These are phyloP conservation scores for Picocystis salinarum DNA, from an alignment of 139 green algal species.

Conservation along the genomic window DNA sequence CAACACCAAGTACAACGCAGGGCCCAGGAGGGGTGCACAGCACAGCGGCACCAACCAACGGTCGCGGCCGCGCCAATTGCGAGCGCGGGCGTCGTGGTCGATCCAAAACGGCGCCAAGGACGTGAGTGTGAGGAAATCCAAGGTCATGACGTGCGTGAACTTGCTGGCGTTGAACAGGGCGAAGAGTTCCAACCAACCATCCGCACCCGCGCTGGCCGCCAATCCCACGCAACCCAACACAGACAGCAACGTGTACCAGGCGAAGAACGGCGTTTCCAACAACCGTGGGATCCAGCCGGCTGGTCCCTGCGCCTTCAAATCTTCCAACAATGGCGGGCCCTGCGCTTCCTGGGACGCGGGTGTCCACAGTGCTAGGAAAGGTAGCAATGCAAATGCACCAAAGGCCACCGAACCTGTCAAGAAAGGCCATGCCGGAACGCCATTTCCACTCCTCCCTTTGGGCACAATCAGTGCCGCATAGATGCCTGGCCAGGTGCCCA, in stretches of 20 bases:
- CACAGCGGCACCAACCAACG: too few relatives aligned
- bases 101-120: slow-evolving; percentile 64
- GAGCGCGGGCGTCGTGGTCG: slow-evolving; percentile 42
- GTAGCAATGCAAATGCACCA: slow-evolving; percentile 57
- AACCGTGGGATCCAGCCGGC: slow-evolving; percentile 13
- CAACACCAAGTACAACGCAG: slow-evolving; percentile 3
- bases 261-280: slow-evolving; percentile 23
- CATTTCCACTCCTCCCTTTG: slow-evolving; percentile 36
- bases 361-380: slow-evolving; percentile 56
- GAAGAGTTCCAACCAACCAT: slow-evolving; percentile 35
- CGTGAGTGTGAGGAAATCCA: slow-evolving; percentile 56
- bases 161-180: slow-evolving; percentile 49
- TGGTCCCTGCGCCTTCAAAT: slow-evolving; percentile 16
- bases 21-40: slow-evolving; percentile 4
- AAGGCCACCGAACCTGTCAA: slow-evolving; percentile 35
- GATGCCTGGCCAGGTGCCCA: slow-evolving; percentile 60
- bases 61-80: too few relatives aligned
- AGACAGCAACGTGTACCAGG: slow-evolving; percentile 19
- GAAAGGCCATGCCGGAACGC: slow-evolving; percentile 69
- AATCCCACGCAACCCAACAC: slow-evolving; percentile 3
- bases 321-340: slow-evolving; percentile 24
- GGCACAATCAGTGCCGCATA: slow-evolving; percentile 61
- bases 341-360: slow-evolving; percentile 8
- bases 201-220: slow-evolving; percentile 9
- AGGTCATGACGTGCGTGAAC: slow-evolving; percentile 50